These are phyloP conservation scores for Fusarium fujikuroi DNA, from an alignment of 2,329 filamentous ascomycete genomes.

Conservation along the genomic window DNA sequence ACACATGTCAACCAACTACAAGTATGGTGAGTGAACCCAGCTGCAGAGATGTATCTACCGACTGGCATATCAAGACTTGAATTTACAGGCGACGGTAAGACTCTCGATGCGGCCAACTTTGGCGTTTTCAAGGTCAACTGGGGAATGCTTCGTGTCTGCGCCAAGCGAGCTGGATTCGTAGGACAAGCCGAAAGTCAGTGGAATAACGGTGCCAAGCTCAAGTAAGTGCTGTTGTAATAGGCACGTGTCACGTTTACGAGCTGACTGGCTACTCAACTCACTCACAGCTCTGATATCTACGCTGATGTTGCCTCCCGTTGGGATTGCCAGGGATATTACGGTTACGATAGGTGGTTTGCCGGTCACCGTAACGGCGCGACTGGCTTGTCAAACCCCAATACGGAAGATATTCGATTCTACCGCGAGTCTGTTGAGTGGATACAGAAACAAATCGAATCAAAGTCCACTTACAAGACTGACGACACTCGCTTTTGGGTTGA, in stretches of 20 bases:
- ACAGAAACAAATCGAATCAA: background rate
- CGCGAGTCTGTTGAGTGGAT: constrained; percentile 1
- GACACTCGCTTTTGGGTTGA: background rate
- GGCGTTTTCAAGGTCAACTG: background rate
- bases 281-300: background rate
- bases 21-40: background rate
- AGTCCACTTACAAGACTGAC: background rate
- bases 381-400: background rate
- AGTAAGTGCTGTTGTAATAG: background rate
- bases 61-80: fast-evolving
- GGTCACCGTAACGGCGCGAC: background rate
- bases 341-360: background rate
- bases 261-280: background rate
- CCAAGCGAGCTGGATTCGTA: background rate
- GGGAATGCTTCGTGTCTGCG: background rate
- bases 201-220: background rate
- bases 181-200: background rate
- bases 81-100: background rate
- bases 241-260: background rate
- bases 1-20: background rate
- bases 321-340: background rate
- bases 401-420: background rate
- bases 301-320: background rate
- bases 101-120: background rate
- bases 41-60: too few species aligned